Evolutionary conservation across 306 rosid genomes (phyloP).

Genomic region (Cicer cuneatum): DNA sequence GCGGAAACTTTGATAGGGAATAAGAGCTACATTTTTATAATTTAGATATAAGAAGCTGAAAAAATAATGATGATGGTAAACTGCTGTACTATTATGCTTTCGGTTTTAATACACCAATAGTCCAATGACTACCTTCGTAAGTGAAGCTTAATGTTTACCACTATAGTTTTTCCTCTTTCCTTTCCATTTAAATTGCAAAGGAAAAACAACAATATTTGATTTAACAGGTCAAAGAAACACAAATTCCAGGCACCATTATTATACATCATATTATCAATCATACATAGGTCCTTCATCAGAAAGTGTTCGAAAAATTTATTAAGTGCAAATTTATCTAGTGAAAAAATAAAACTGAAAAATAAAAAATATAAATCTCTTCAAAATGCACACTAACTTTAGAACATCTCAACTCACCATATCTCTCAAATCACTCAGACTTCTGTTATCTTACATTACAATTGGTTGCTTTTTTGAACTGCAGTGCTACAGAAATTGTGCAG

Average conservation of each 20-base stretch:
- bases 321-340: background rate
- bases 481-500: constrained; percentile 15
- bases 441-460: constrained; percentile 13
- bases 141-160: constrained; percentile 10
- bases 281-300: constrained; percentile 5
- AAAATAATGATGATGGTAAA: background rate
- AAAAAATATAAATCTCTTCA: constrained; percentile 1
- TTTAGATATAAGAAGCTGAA: constrained; percentile 4
- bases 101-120: background rate
- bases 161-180: constrained; percentile 11
- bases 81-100: background rate
- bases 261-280: constrained; percentile 17
- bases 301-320: background rate
- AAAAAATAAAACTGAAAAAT: background rate
- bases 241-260: constrained; percentile 7
- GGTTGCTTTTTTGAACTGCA: constrained; percentile 25
- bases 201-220: constrained; percentile 1
- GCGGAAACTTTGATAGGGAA: background rate
- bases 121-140: background rate
- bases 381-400: constrained; percentile 10
- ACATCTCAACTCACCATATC: background rate
- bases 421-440: constrained; percentile 1
- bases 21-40: constrained; percentile 18
- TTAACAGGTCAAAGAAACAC: background rate
- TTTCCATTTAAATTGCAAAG: constrained; percentile 10